Percentiles rank a stretch among this genome's conserved stretches.
These are phyloP conservation scores for Stipa capillata DNA, from an alignment of 176 grass and related monocot species.

Conservation along the genomic window DNA sequence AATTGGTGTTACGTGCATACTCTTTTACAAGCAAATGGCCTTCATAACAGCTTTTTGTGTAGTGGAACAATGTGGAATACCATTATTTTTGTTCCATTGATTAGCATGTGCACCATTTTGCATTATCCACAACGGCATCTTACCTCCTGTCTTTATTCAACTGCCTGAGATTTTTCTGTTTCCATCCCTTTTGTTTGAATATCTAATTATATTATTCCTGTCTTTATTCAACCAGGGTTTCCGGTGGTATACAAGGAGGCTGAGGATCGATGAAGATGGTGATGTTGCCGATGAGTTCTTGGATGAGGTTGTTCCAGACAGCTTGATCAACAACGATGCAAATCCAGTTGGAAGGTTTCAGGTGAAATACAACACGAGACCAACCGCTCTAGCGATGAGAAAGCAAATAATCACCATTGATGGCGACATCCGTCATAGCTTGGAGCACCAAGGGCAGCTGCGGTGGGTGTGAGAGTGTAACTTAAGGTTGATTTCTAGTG, in stretches of 20 bases:
- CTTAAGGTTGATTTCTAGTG: background rate
- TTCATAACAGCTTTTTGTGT: background rate
- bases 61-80: background rate
- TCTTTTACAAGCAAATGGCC: background rate
- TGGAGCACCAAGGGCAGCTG: constrained; percentile 54
- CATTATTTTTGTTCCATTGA: background rate
- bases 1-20: background rate
- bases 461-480: constrained; percentile 59
- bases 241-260: constrained; percentile 72
- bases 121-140: background rate
- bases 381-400: constrained; percentile 51
- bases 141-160: too few relatives aligned
- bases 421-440: constrained; percentile 57
- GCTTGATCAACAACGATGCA: background rate
- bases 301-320: constrained; percentile 40
- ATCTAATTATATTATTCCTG: background rate
- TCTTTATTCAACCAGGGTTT: constrained; percentile 60
- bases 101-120: background rate
- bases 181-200: background rate
- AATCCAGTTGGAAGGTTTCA: constrained; percentile 46
- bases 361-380: constrained; percentile 53
- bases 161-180: background rate
- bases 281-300: constrained; percentile 92
- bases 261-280: constrained; percentile 89
- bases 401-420: constrained; percentile 51